Evolutionary conservation across 169 alveolate genomes (phyloP).

Genomic region (Eimeria falciformis): DNA sequence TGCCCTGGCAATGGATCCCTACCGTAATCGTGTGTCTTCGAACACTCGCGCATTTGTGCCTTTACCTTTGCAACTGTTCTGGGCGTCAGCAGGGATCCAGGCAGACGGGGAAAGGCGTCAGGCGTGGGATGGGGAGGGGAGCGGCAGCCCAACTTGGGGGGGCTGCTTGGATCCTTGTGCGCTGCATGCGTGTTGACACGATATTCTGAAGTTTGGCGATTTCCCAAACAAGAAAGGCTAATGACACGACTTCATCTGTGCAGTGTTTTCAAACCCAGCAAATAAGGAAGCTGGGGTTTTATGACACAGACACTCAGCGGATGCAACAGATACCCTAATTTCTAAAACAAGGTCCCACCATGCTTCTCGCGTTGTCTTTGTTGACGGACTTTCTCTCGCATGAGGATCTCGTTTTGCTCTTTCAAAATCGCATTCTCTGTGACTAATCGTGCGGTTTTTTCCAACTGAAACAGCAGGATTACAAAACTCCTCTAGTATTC

Average conservation of each 20-base stretch:
- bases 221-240: too few relatives aligned
- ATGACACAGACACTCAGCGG: background rate
- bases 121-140: conserved; percentile 8
- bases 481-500: too few relatives aligned
- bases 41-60: conserved; percentile 37
- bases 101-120: conserved; percentile 45
- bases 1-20: background rate
- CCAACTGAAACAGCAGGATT: conserved; percentile 11
- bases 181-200: background rate
- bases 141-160: too few relatives aligned
- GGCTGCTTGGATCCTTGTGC: background rate
- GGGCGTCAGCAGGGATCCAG: conserved; percentile 49
- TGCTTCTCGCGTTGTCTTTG: conserved; percentile 22
- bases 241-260: too few relatives aligned
- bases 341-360: background rate
- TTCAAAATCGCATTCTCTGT: conserved; percentile 29
- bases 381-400: conserved; percentile 16
- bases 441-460: conserved; percentile 19
- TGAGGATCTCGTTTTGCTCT: conserved; percentile 59
- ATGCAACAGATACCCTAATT: background rate
- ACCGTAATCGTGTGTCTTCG: conserved; percentile 58
- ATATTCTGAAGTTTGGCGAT: too few relatives aligned
- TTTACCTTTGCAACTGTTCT: conserved; percentile 55
- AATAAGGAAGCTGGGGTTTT: background rate
- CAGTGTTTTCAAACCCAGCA: too few relatives aligned